Conservation (phyloP, 306 rosid species). For the Pueraria montana region DNA sequence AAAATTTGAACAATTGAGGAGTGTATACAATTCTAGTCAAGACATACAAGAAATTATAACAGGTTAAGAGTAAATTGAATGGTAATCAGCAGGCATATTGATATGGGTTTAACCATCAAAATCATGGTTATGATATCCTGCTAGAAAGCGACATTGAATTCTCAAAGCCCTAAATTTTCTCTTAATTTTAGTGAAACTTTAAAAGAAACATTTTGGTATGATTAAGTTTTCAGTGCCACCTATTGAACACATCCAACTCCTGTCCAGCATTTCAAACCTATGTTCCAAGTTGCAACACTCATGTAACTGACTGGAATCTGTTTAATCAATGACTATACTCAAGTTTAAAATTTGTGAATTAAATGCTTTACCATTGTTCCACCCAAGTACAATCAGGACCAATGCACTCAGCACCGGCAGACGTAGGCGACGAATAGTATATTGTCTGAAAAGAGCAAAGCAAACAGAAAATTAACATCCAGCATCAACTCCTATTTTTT, state of each 20-base stretch:
- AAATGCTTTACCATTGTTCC: conserved; percentile 85
- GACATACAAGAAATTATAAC: background rate
- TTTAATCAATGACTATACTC: conserved; percentile 3
- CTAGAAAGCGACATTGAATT: conserved; percentile 11
- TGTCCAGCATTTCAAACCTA: conserved; percentile 20
- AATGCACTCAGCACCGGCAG: conserved; percentile 98
- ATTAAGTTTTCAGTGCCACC: conserved; percentile 6
- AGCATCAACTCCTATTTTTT: background rate
- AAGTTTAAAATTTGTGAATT: conserved; percentile 17
- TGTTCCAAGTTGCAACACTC: conserved; percentile 9
- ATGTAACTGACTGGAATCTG: conserved; percentile 13
- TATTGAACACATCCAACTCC: conserved; percentile 10
- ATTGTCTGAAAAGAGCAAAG: conserved; percentile 79
- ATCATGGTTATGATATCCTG: conserved; percentile 15
- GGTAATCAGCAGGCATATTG: background rate
- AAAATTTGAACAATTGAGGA: conserved; percentile 3
- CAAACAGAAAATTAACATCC: conserved; percentile 33
- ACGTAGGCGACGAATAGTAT: conserved; percentile 84
- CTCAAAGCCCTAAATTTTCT: conserved; percentile 4
- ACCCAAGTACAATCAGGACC: conserved; percentile 95
- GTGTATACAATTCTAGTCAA: background rate
- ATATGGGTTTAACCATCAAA: background rate
- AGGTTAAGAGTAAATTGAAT: conserved; percentile 14
- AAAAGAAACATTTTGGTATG: conserved; percentile 21
- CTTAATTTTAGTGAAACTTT: conserved; percentile 1